Evolutionary conservation across 2,329 filamentous ascomycete species (phyloP).

Genomic region (Ophiostoma australiae): DNA sequence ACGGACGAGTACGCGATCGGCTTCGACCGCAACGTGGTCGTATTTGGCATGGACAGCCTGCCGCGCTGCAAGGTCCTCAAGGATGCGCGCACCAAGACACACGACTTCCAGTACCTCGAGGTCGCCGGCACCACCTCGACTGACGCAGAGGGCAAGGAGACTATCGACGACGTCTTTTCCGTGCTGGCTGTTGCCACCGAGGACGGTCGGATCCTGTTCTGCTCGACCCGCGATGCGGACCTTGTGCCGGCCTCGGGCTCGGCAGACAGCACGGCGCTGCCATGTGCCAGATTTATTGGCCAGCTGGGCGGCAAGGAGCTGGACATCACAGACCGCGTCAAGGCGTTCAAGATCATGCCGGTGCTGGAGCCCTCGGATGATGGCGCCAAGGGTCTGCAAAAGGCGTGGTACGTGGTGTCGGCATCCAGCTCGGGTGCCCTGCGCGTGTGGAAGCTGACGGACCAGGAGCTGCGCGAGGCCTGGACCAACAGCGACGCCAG

Average conservation of each 20-base stretch:
- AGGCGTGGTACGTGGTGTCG: slow-evolving; percentile 56
- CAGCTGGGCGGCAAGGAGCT: slow-evolving; percentile 70
- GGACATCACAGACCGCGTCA: slow-evolving; percentile 68
- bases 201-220: slow-evolving; percentile 82
- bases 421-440: slow-evolving; percentile 81
- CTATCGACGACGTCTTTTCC: slow-evolving; percentile 24
- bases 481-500: slow-evolving; percentile 11
- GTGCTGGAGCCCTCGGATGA: slow-evolving; percentile 32
- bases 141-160: neutral
- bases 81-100: slow-evolving; percentile 68
- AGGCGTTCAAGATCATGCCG: slow-evolving; percentile 72
- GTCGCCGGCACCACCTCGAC: slow-evolving; percentile 45
- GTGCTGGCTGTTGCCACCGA: slow-evolving; percentile 79
- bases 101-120: slow-evolving; percentile 70
- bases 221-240: slow-evolving; percentile 58
- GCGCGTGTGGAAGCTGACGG: slow-evolving; percentile 65
- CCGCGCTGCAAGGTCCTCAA: slow-evolving; percentile 70
- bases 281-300: slow-evolving; percentile 63
- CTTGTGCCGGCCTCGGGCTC: slow-evolving; percentile 33
- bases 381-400: slow-evolving; percentile 18
- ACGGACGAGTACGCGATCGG: slow-evolving; percentile 80
- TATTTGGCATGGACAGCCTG: slow-evolving; percentile 84
- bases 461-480: slow-evolving; percentile 37
- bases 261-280: slow-evolving; percentile 34
- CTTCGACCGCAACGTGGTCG: slow-evolving; percentile 78